A percentile compares a stretch with the other conserved stretches of the same genome.
phyloP scores from a whole-genome alignment of 257 asterid species.

The Catharanthus roseus region DNA sequence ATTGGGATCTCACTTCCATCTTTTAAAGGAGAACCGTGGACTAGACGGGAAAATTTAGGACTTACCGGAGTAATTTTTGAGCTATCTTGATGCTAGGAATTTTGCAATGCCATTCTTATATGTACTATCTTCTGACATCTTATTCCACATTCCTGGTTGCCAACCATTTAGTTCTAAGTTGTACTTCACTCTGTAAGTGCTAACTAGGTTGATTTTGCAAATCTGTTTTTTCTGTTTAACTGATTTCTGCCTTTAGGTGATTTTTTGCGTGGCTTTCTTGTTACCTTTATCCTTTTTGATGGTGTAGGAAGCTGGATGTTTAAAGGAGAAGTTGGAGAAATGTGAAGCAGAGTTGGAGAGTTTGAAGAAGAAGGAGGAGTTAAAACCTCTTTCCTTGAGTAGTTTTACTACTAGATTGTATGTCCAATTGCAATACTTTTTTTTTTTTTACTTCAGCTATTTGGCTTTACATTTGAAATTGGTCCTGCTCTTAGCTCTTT shows the following conservation, averaged over 20 bases:
- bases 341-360: constrained; percentile 51
- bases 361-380: constrained; percentile 46
- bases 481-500: neutral
- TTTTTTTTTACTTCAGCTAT: neutral
- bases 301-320: constrained; percentile 50
- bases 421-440: constrained; percentile 26
- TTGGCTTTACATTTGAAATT: neutral
- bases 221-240: neutral
- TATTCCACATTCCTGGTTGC: neutral
- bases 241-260: neutral
- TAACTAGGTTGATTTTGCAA: neutral
- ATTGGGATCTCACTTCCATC: too few relatives aligned
- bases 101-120: neutral
- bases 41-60: too few relatives aligned
- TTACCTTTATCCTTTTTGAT: constrained; percentile 13
- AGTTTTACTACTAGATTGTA: constrained; percentile 47
- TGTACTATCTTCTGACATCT: neutral
- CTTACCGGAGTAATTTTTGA: too few relatives aligned
- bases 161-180: neutral
- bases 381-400: constrained; percentile 47
- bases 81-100: too few relatives aligned
- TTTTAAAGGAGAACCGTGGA: neutral
- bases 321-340: constrained; percentile 54
- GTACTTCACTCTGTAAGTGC: neutral
- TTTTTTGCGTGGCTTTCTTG: neutral